A percentile compares a stretch with the other conserved stretches of the same genome.
These are phyloP conservation scores for Phytophthora citricola DNA, from an alignment of 352 stramenopile species.

Conservation along the genomic window DNA sequence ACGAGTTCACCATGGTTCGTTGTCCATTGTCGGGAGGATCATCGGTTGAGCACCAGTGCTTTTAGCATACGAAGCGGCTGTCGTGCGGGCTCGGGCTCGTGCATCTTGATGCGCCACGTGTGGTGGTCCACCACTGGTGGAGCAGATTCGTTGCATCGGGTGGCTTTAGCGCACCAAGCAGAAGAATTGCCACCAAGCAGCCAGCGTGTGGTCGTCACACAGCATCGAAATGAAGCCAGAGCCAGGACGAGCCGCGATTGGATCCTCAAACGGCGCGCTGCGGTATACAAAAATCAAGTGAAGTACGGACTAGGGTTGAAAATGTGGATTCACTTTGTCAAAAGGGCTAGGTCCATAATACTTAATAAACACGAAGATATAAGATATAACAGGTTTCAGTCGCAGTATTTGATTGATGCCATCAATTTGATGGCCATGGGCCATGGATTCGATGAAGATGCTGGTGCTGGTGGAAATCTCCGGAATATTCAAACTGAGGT, in stretches of 20 bases:
- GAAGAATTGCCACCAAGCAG: conserved; percentile 8
- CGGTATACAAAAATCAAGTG: conserved; percentile 11
- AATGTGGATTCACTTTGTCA: conserved; percentile 8
- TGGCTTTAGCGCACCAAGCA: conserved; percentile 12
- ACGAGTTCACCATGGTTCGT: no score
- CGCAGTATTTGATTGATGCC: no score
- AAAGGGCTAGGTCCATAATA: not conserved
- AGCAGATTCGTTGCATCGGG: conserved; percentile 4
- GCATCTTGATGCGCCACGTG: conserved; percentile 9
- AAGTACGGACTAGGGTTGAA: not conserved
- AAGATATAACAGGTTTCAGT: no score
- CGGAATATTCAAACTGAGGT: no score
- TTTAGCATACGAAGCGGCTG: not conserved
- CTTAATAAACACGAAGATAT: no score
- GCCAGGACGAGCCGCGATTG: conserved; percentile 14
- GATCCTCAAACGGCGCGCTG: conserved; percentile 27
- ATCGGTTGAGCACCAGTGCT: no score
- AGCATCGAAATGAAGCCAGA: conserved; percentile 25
- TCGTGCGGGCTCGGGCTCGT: not conserved
- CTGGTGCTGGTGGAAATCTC: no score
- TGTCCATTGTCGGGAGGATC: no score
- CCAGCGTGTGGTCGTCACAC: conserved; percentile 2
- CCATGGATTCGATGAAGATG: no score
- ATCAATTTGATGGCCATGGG: no score
- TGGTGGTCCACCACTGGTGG: not conserved